These are phyloP conservation scores for Eucalyptus guilfoylei DNA, from an alignment of 345 rosid species.

Conservation along the genomic window DNA sequence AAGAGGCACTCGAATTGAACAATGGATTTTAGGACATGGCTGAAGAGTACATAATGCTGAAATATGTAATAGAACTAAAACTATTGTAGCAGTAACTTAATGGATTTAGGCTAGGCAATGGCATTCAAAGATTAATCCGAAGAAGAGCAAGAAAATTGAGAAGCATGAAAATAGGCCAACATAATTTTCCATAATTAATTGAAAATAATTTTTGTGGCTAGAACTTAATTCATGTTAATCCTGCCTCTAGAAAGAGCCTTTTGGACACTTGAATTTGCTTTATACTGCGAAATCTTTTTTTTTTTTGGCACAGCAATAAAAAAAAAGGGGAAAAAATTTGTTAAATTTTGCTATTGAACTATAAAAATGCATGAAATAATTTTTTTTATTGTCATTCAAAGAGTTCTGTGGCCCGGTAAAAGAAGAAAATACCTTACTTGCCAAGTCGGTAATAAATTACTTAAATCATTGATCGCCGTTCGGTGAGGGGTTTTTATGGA, in stretches of 20 bases:
- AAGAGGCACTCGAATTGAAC: neutral
- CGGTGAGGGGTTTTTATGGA: no score
- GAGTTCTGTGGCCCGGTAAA: neutral
- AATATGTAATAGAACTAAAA: neutral
- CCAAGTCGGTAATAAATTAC: neutral
- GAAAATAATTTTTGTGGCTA: neutral
- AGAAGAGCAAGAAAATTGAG: neutral
- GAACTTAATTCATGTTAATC: neutral
- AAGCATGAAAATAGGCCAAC: neutral
- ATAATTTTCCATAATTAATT: neutral
- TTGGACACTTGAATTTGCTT: neutral
- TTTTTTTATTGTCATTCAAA: neutral
- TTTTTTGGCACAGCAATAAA: neutral
- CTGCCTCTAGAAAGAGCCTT: neutral
- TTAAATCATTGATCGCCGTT: neutral
- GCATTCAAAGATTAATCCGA: neutral
- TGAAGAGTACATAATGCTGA: neutral
- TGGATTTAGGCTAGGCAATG: neutral
- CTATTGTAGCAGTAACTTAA: neutral
- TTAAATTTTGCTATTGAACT: neutral
- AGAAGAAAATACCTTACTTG: neutral
- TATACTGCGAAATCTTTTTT: neutral
- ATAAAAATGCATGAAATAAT: neutral
- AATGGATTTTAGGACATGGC: neutral
- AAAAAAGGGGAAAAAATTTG: neutral